Base-by-base conservation (phyloP, 192 early-diverging fungal species). In the Coemansia biformis region DNA sequence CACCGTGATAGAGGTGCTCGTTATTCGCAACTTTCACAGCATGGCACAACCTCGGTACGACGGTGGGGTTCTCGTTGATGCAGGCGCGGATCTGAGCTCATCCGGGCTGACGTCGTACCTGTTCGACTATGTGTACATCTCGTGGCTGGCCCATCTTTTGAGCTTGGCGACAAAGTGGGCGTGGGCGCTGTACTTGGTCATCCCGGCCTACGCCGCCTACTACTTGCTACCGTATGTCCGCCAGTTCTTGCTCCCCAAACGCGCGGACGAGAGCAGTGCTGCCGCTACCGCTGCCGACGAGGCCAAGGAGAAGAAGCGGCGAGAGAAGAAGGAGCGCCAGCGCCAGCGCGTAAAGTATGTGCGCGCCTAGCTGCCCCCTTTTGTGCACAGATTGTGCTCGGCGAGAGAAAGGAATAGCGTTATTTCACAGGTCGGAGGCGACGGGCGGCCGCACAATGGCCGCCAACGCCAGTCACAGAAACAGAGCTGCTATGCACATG, bases 91-190 rank as follows among this genome's bases (percentile, higher is more conserved):
- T 63, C 51, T 82, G 48, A 34, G 46, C 16, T 52, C 57, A 33
- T 51, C 69, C 13, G 80, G 80, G 0, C 35, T 82, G 28, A 65
- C 77, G 5, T 75, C 84, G 26, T 89, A 89, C 47, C 82, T 84
- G 64, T 91, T 89, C 58, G 89, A 91, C 46, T 80, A 88, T 38
- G 85, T 91, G 41, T 91, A 91, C 41, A 75, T 91, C 26, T 83
- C 85, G 15, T 89, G 87, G 87, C 79, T 83, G 46, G 84, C 84
- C 28, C 85, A 87, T 26, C 21, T 69, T 33, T 54, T 64, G 8
- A 60, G 69, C 17, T 19, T 78, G 51, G 22, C 58, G 13, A 67
- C 65, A 0, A 38, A 32, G 6, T 69, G 65, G 57, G 59, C 66
- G 8, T 78, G 69, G 76, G 19, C 33, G 16, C 11, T 78, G 38